These are phyloP conservation scores for Trichoderma koningii DNA, from an alignment of 2,329 filamentous ascomycete genomes.

Conservation along the genomic window DNA sequence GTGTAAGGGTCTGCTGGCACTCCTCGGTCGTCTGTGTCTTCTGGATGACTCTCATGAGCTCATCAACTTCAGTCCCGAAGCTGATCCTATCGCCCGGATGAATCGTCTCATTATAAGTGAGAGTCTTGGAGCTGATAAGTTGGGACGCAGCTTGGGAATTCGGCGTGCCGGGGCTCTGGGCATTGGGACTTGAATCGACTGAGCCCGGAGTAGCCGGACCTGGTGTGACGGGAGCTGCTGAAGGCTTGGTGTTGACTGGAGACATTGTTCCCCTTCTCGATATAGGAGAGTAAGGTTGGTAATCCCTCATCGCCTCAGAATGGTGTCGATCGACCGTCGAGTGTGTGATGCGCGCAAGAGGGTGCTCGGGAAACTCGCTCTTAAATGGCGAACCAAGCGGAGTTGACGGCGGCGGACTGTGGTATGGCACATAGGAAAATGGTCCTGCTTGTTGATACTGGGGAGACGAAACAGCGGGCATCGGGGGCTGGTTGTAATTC, in stretches of 20 bases:
- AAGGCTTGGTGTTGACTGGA: conserved; percentile 28
- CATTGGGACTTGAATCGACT: conserved; percentile 26
- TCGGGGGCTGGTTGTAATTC: conserved; percentile 48
- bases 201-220: conserved; percentile 23
- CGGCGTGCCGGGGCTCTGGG: conserved; percentile 29
- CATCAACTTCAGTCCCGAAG: conserved; percentile 83
- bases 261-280: conserved; percentile 40
- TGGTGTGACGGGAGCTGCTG: conserved; percentile 1
- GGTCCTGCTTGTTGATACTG: conserved; percentile 48
- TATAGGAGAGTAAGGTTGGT: conserved; percentile 40
- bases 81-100: conserved; percentile 54
- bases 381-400: conserved; percentile 41
- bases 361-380: conserved; percentile 40
- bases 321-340: conserved; percentile 35
- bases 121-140: conserved; percentile 42
- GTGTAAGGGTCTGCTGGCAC: conserved; percentile 34
- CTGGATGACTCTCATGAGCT: conserved; percentile 86
- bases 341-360: conserved; percentile 30
- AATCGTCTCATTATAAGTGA: conserved; percentile 50
- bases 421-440: conserved; percentile 50
- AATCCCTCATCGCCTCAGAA: conserved; percentile 37
- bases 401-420: conserved; percentile 41
- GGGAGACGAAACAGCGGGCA: conserved; percentile 46
- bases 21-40: conserved; percentile 54
- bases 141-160: conserved; percentile 5